These are phyloP conservation scores for Brassica hybrid DNA, from an alignment of 441 rosid genomes.

Conservation along the genomic window DNA sequence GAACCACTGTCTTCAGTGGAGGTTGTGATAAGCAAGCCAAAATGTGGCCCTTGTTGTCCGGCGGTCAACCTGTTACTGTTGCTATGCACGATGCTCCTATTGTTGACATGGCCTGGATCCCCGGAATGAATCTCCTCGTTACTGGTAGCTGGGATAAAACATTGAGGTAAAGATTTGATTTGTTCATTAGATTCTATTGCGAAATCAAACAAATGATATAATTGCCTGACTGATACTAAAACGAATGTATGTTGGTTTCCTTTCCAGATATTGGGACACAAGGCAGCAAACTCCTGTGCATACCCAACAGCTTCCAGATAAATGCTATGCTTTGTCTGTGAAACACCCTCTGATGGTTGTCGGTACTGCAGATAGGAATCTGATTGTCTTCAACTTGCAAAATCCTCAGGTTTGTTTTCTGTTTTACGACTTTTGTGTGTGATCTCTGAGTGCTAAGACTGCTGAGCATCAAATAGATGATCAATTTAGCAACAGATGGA, in stretches of 20 bases:
- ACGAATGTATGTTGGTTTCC: constrained; percentile 2
- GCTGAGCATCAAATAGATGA: background rate
- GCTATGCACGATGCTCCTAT: too few species aligned
- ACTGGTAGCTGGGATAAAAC: too few species aligned
- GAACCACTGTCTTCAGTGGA: too few species aligned
- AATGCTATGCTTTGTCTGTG: constrained; percentile 82
- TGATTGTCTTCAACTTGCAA: constrained; percentile 80
- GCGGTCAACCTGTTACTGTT: too few species aligned
- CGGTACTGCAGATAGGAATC: constrained; percentile 94
- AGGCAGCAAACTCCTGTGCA: constrained; percentile 90
- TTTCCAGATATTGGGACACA: constrained; percentile 85
- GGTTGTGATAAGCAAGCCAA: too few species aligned
- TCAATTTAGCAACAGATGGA: constrained; percentile 3
- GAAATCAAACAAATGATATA: background rate
- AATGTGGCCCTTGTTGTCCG: too few species aligned
- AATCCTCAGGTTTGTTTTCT: constrained; percentile 76
- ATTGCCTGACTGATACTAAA: background rate
- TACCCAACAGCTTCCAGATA: constrained; percentile 94
- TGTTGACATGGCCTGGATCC: too few species aligned
- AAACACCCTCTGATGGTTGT: constrained; percentile 95
- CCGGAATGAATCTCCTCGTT: too few species aligned
- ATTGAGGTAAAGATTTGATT: too few species aligned
- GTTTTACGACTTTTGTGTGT: background rate
- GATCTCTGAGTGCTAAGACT: background rate
- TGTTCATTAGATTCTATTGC: too few species aligned